A percentile compares a stretch with the other conserved stretches of the same genome.
These are phyloP conservation scores for Termitomyces sp. DNA, from an alignment of 768 basidiomycete species.

Conservation along the genomic window DNA sequence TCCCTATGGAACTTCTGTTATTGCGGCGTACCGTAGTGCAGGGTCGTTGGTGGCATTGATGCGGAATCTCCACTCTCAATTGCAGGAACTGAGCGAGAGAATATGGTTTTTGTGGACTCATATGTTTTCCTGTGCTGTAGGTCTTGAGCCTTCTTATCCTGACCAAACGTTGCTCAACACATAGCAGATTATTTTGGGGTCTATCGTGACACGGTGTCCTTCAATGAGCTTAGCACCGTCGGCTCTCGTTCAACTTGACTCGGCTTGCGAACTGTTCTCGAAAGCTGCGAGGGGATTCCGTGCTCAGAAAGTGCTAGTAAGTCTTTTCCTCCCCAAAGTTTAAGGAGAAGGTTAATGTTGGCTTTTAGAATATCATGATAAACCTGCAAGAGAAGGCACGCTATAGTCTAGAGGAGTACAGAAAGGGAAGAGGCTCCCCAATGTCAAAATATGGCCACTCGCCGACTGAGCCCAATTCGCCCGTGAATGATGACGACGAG, in stretches of 20 bases:
- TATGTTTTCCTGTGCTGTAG: constrained; percentile 63
- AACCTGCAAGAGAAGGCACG: constrained; percentile 62
- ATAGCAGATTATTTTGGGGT: constrained; percentile 62
- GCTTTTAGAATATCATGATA: constrained; percentile 53
- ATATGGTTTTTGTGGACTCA: constrained; percentile 62
- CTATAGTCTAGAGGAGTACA: constrained; percentile 55
- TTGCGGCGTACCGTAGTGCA: constrained; percentile 69
- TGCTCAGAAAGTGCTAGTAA: constrained; percentile 60
- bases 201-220: constrained; percentile 72
- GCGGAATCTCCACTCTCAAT: constrained; percentile 60
- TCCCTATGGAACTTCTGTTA: constrained; percentile 67
- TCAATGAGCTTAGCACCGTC: constrained; percentile 76
- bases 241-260: constrained; percentile 66
- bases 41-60: constrained; percentile 66
- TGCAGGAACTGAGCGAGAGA: constrained; percentile 57
- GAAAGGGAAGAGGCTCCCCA: constrained; percentile 48
- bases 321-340: constrained; percentile 7
- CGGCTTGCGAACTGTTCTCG: constrained; percentile 70
- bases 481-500: constrained; percentile 55
- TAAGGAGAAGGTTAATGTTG: not conserved
- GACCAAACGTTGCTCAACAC: not conserved
- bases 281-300: constrained; percentile 62
- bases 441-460: constrained; percentile 30
- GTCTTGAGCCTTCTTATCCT: constrained; percentile 17
- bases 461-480: constrained; percentile 29